Evolutionary conservation across 208 protist species (phyloP).

Genomic region (Trypanosomatidae sp.): DNA sequence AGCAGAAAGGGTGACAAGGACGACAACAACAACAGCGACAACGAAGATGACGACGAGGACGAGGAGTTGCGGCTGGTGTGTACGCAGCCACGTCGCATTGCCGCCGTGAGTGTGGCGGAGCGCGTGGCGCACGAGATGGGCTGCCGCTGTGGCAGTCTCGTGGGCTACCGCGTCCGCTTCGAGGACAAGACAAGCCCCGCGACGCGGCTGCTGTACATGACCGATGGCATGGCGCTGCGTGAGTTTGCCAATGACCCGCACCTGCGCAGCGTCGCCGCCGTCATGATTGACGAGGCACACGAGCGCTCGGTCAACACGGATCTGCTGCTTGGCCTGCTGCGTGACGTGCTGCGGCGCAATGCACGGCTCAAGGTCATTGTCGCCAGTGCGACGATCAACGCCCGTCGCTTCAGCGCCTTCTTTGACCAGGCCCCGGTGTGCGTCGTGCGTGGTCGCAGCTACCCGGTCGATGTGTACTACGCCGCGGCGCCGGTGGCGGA

Average conservation of each 20-base stretch:
- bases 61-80: constrained; percentile 70
- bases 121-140: constrained; percentile 95
- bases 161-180: constrained; percentile 97
- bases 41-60: constrained; percentile 13
- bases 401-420: constrained; percentile 95
- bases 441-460: constrained; percentile 94
- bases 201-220: constrained; percentile 95
- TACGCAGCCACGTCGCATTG: constrained; percentile 99
- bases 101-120: constrained; percentile 97
- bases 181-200: constrained; percentile 89
- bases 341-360: constrained; percentile 65
- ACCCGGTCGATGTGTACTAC: constrained; percentile 95
- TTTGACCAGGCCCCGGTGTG: constrained; percentile 94
- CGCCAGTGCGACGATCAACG: constrained; percentile 97
- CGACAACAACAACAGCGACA: neutral
- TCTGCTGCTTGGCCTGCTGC: constrained; percentile 84
- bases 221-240: constrained; percentile 98
- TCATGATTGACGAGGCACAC: constrained; percentile 99
- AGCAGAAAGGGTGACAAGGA: neutral
- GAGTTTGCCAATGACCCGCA: constrained; percentile 93
- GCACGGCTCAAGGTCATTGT: constrained; percentile 95
- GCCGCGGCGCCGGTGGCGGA: constrained; percentile 89
- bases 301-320: constrained; percentile 95
- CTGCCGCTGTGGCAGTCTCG: constrained; percentile 72
- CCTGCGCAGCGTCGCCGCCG: constrained; percentile 88